These are phyloP conservation scores for Theobroma cacao DNA, from an alignment of 345 rosid species.

Conservation along the genomic window DNA sequence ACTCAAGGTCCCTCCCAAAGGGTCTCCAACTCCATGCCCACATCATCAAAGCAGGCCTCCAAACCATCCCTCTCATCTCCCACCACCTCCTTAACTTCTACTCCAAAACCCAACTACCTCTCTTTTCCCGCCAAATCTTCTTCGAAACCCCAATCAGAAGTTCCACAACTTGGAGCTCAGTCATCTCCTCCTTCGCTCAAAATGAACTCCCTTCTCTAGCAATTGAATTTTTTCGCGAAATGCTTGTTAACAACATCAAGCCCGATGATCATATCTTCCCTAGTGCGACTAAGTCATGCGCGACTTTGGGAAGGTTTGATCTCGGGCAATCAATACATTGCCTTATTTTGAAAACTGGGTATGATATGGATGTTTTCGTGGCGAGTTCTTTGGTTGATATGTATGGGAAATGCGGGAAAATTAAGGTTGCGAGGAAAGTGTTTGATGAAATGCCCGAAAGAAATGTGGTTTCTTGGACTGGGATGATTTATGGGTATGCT, in stretches of 20 bases:
- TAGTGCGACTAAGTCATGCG: constrained; percentile 73
- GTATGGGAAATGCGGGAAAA: constrained; percentile 74
- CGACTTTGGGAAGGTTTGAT: constrained; percentile 52
- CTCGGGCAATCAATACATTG: constrained; percentile 63
- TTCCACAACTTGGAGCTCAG: constrained; percentile 87
- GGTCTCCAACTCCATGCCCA: constrained; percentile 82
- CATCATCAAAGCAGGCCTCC: constrained; percentile 65
- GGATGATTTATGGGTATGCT: constrained; percentile 82
- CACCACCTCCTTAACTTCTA: constrained; percentile 87
- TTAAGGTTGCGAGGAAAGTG: constrained; percentile 54
- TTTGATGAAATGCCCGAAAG: constrained; percentile 83
- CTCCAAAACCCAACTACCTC: constrained; percentile 73
- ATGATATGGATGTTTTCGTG: constrained; percentile 64
- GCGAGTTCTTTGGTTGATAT: constrained; percentile 82
- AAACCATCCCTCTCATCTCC: constrained; percentile 59
- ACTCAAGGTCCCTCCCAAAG: constrained; percentile 42
- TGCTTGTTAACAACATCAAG: constrained; percentile 38
- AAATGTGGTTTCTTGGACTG: constrained; percentile 94
- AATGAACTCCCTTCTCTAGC: constrained; percentile 79
- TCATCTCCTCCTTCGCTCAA: constrained; percentile 75
- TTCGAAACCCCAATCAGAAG: constrained; percentile 46
- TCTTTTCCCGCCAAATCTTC: constrained; percentile 52
- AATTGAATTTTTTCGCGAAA: constrained; percentile 56
- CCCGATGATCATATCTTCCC: constrained; percentile 87
- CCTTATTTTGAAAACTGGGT: constrained; percentile 59